Conservation (phyloP, 441 rosid species). For the Pelargonium myrrhifolium region DNA sequence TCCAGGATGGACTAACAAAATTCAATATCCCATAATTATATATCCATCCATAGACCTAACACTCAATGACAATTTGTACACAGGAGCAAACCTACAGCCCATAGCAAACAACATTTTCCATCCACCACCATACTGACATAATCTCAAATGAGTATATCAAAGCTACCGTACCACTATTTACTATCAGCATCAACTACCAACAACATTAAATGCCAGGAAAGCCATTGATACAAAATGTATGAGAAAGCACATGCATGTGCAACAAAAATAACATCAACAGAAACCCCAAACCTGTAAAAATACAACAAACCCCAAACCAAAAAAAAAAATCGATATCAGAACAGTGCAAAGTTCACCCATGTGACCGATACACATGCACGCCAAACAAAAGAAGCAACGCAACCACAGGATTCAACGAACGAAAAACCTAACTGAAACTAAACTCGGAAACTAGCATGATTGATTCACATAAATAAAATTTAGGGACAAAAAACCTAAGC, state of each 20-base stretch:
- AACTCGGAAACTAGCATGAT: not conserved
- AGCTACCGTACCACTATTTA: not conserved
- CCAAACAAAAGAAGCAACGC: not conserved
- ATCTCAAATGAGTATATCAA: not conserved
- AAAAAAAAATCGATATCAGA: not conserved
- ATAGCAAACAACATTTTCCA: not conserved
- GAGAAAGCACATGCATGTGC: not conserved
- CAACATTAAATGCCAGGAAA: not conserved
- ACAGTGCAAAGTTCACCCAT: not conserved
- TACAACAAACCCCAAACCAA: not conserved
- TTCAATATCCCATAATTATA: too few relatives aligned
- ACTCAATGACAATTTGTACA: too few relatives aligned
- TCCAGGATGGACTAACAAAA: not conserved
- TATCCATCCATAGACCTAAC: too few relatives aligned
- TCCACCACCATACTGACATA: not conserved
- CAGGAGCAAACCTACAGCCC: not conserved
- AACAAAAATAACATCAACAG: not conserved
- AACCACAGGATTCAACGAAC: not conserved
- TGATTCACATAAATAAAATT: not conserved
- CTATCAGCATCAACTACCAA: not conserved
- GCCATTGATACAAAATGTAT: not conserved
- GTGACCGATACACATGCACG: constrained; percentile 5
- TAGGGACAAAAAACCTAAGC: not conserved
- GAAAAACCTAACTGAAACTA: not conserved
- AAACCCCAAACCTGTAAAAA: not conserved